Conservation (phyloP, 139 green algal genomes). For the Nannochloris sp. region DNA sequence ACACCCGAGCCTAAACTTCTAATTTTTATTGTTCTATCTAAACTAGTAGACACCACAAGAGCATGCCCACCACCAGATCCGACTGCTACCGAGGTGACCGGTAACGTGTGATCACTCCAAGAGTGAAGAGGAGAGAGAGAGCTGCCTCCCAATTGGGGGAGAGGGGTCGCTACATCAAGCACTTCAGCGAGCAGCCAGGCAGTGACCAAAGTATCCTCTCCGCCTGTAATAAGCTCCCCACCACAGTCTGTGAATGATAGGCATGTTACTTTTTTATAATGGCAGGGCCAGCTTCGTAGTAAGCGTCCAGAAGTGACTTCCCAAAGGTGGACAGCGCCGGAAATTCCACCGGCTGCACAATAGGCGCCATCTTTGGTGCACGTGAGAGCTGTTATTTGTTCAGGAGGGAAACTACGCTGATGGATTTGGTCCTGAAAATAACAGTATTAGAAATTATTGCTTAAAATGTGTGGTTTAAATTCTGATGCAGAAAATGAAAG, state of each 20-base stretch:
- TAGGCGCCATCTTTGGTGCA: slow-evolving; percentile 43
- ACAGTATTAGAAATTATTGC: not conserved
- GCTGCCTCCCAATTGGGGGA: slow-evolving; percentile 10
- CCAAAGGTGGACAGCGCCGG: slow-evolving; percentile 70
- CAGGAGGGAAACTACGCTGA: slow-evolving; percentile 58
- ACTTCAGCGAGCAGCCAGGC: slow-evolving; percentile 71
- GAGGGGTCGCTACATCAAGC: slow-evolving; percentile 40
- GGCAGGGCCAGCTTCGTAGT: slow-evolving; percentile 70
- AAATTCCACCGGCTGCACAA: slow-evolving; percentile 52
- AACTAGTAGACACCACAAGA: slow-evolving; percentile 52
- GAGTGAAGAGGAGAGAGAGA: slow-evolving; percentile 43
- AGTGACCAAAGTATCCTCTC: slow-evolving; percentile 69
- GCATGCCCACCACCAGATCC: slow-evolving; percentile 40
- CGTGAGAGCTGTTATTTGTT: slow-evolving; percentile 48
- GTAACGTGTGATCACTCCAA: slow-evolving; percentile 81
- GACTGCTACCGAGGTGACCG: slow-evolving; percentile 56
- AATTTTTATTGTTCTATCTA: slow-evolving; percentile 72
- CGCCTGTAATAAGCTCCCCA: slow-evolving; percentile 63
- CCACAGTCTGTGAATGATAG: slow-evolving; percentile 61
- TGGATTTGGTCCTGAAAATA: slow-evolving; percentile 56
- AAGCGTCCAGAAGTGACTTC: slow-evolving; percentile 62
- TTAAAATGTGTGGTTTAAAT: not conserved
- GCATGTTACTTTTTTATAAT: slow-evolving; percentile 78
- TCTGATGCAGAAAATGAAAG: not conserved
- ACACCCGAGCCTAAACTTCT: slow-evolving; percentile 41